These are phyloP conservation scores for Fusarium buxicola DNA, from an alignment of 2,329 filamentous ascomycete genomes.

Conservation along the genomic window DNA sequence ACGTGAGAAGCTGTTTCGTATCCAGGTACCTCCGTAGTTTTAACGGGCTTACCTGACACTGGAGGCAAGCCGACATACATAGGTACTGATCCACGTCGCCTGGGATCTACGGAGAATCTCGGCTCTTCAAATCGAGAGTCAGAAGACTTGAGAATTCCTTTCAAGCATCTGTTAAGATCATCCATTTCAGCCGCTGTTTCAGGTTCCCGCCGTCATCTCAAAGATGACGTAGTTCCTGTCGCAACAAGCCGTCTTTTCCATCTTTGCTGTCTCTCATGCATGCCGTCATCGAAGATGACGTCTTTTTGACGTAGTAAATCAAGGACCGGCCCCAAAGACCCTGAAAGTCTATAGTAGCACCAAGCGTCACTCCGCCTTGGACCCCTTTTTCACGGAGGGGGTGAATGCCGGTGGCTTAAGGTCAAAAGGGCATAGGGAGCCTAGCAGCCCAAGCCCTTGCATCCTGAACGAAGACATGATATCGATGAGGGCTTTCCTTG, in stretches of 20 bases:
- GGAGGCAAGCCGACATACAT: too few relatives aligned
- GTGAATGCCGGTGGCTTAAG: slow-evolving; percentile 11
- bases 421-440: slow-evolving; percentile 14
- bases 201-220: neutral
- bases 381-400: slow-evolving; percentile 7
- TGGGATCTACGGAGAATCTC: neutral
- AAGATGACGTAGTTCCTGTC: neutral
- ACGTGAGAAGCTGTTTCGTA: slow-evolving; percentile 30
- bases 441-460: neutral
- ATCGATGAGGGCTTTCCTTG: neutral
- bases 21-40: too few relatives aligned
- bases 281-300: slow-evolving; percentile 14
- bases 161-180: slow-evolving; percentile 1
- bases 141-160: neutral
- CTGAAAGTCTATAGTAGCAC: neutral
- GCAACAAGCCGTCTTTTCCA: neutral
- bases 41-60: too few relatives aligned
- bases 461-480: neutral
- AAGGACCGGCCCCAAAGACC: slow-evolving; percentile 17
- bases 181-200: slow-evolving; percentile 3
- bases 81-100: slow-evolving; percentile 23
- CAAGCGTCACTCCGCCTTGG: slow-evolving; percentile 12
- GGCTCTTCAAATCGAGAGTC: neutral
- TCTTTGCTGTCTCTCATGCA: neutral
- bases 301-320: slow-evolving; percentile 30